Evolutionary conservation across 805 yeast species (phyloP), one percentile per base, ranked within the genome.

Genomic region (Komagataella pastoris): DNA sequence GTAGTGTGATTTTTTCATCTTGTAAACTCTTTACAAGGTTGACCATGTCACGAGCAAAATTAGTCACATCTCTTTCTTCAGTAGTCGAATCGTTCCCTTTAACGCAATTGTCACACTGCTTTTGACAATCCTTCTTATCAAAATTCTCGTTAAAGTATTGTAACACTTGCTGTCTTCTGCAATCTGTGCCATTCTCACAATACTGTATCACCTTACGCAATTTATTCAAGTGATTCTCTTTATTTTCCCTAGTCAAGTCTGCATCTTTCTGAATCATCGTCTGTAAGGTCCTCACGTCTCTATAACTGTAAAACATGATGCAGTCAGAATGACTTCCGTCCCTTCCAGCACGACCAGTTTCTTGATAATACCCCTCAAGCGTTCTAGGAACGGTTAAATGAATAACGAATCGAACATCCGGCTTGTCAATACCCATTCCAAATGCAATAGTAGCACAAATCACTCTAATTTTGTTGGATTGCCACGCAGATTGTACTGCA

Each of bases 341-440:
- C 69, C 99, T 79, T 4, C 99, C 99, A 3, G 98, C 99, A 66
- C 99, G 80, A 6, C 99, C 99, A 1, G 98, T 90, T 64, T 93
- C 99, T 66, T 93, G 99, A 61, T 93, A 93, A 65, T 93, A 93
- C 0, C 97, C 98, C 67, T 93, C 99, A 56, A 93, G 71, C 51
- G 88, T 87, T 59, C 97, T 71, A 0, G 99, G 97, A 23, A 93
- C 68, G 5, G 93, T 86, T 56, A 84, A 74, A 67, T 93, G 99
- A 46, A 88, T 80, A 3, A 93, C 98, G 69, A 76, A 90, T 48
- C 99, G 72, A 10, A 93, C 99, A 66, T 93, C 95, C 0, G 97
- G 86, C 64, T 93, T 93, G 67, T 93, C 99, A 52, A 93, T 91
- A 49, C 99, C 99, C 99, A 93, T 93, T 24, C 99, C 99, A 73